phyloP scores from a whole-genome alignment of 257 asterid genomes.

The Verbena officinalis region DNA sequence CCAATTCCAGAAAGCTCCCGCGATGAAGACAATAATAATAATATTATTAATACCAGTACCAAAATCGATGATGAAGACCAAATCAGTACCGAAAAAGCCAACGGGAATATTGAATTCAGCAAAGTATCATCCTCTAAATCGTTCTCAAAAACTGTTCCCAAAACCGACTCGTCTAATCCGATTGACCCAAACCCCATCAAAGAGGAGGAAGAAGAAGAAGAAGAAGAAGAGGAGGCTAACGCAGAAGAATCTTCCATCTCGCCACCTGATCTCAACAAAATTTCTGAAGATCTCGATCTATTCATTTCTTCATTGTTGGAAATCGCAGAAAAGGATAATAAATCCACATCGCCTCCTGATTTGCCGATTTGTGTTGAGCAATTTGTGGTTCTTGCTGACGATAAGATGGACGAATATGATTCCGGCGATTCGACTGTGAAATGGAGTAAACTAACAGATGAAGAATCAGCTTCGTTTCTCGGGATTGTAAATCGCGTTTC shows the following conservation, averaged over 20 bases:
- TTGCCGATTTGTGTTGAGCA: conserved; percentile 71
- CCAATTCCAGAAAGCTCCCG: conserved; percentile 32
- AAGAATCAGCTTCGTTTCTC: conserved; percentile 53
- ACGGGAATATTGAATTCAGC: not conserved
- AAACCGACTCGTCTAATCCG: conserved; percentile 17
- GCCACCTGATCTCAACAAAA: conserved; percentile 72
- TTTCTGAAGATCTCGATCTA: conserved; percentile 62
- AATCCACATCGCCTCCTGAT: conserved; percentile 36
- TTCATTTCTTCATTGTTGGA: conserved; percentile 46
- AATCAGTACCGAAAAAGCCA: not conserved
- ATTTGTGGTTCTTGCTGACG: conserved; percentile 67
- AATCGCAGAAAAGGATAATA: conserved; percentile 26
- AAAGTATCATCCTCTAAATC: conserved; percentile 12
- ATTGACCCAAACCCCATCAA: not conserved
- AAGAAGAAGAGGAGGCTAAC: not conserved
- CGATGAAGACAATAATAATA: not conserved
- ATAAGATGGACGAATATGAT: conserved; percentile 54
- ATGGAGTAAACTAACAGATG: conserved; percentile 54
- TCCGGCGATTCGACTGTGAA: conserved; percentile 42
- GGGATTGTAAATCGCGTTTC: conserved; percentile 45
- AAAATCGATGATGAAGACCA: not conserved
- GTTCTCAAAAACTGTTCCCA: conserved; percentile 13
- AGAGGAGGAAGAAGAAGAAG: conserved; percentile 24
- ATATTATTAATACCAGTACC: no score
- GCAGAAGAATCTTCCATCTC: conserved; percentile 34